phyloP scores from a whole-genome alignment of 2,329 filamentous ascomycete genomes.

The Sporothrix globosa region DNA sequence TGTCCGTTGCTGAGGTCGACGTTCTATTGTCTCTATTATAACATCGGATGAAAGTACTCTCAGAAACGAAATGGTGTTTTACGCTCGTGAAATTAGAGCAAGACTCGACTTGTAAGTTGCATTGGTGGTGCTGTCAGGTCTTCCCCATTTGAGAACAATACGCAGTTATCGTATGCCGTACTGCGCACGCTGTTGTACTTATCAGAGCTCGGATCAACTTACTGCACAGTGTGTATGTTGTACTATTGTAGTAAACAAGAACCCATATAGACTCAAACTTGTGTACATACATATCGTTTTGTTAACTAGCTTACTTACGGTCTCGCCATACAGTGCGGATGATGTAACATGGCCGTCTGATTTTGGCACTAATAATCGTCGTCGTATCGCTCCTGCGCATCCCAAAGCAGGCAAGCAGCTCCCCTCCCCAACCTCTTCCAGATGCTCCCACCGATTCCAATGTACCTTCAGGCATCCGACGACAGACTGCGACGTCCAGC shows the following conservation, averaged over 20 bases:
- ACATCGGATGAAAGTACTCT: background rate
- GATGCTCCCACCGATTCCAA: background rate
- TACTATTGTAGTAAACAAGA: no score
- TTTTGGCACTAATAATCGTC: conserved; percentile 3
- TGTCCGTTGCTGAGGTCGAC: background rate
- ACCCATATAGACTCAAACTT: no score
- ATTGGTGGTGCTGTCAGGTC: background rate
- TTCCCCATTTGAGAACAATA: conserved; percentile 10
- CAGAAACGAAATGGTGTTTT: background rate
- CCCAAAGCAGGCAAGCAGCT: conserved; percentile 21
- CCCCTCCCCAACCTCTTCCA: conserved; percentile 5
- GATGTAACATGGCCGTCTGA: background rate
- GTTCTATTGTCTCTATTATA: background rate
- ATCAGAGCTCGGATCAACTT: background rate
- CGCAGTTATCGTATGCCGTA: no score
- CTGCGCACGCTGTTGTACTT: background rate
- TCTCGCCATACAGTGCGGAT: conserved; percentile 12
- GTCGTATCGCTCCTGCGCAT: background rate
- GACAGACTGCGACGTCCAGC: background rate
- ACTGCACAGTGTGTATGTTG: background rate
- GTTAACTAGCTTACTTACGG: background rate
- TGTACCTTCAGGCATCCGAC: background rate
- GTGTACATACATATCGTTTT: background rate
- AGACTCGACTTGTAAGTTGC: conserved; percentile 17
- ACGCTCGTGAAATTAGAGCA: background rate